Conservation (phyloP, 2,329 filamentous ascomycete genomes). For the Myriosclerotinia duriaeana region DNA sequence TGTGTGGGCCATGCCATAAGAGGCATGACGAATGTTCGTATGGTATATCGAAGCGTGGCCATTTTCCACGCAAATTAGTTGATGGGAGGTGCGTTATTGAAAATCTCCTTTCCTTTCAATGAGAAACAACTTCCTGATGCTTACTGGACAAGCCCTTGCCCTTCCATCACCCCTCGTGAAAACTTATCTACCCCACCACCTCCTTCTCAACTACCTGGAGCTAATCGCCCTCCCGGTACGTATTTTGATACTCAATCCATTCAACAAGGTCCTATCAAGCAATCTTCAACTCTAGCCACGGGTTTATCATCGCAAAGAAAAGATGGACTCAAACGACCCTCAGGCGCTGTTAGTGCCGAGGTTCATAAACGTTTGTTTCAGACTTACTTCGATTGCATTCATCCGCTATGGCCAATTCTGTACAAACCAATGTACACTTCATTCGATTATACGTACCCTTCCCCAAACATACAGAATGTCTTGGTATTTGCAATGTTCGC, state of each 20-base stretch:
- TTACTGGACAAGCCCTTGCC: not conserved
- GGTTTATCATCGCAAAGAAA: slow-evolving; percentile 13
- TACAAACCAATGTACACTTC: slow-evolving; percentile 39
- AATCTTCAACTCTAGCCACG: not conserved
- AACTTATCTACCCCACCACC: slow-evolving; percentile 1
- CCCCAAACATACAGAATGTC: slow-evolving; percentile 33
- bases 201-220: not conserved
- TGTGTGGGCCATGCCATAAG: slow-evolving; percentile 34
- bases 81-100: slow-evolving; percentile 29
- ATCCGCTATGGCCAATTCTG: slow-evolving; percentile 39
- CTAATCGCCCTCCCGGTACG: not conserved
- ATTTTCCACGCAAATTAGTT: slow-evolving; percentile 13
- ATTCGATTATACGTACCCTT: slow-evolving; percentile 33
- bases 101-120: not conserved
- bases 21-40: slow-evolving; percentile 36
- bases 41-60: slow-evolving; percentile 35
- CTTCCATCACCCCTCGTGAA: slow-evolving; percentile 12
- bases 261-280: not conserved
- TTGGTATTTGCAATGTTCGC: slow-evolving; percentile 37
- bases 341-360: slow-evolving; percentile 29
- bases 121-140: not conserved
- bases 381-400: slow-evolving; percentile 38
- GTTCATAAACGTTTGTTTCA: slow-evolving; percentile 36
- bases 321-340: not conserved
- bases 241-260: not conserved